Percentiles rank a stretch among this genome's conserved stretches.
Conservation (phyloP, 1,284 basidiomycete species). For the Xerocomus amazonicus region DNA sequence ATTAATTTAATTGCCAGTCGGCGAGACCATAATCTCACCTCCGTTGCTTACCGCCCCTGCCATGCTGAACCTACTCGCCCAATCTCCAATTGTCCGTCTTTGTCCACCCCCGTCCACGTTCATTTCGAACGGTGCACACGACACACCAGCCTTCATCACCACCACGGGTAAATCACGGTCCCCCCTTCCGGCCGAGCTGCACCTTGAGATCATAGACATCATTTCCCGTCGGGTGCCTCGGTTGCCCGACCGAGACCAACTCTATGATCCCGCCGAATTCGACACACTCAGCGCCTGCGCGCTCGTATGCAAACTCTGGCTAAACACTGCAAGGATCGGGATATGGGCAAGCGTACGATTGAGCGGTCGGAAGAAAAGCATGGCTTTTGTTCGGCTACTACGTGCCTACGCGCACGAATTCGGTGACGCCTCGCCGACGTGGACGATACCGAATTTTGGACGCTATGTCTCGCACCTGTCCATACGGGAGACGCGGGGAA, state of each 20-base stretch:
- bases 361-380: constrained; percentile 17
- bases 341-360: constrained; percentile 30
- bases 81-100: constrained; percentile 1
- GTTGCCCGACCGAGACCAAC: constrained; percentile 7
- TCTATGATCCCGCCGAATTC: constrained; percentile 22
- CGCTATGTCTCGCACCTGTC: constrained; percentile 23
- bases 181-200: constrained; percentile 30
- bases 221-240: constrained; percentile 16
- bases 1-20: background rate
- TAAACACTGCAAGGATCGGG: constrained; percentile 27
- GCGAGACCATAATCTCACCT: constrained; percentile 15
- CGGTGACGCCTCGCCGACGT: background rate
- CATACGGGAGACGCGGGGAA: constrained; percentile 32
- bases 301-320: constrained; percentile 35
- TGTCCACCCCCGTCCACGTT: constrained; percentile 5
- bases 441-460: constrained; percentile 24
- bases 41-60: background rate
- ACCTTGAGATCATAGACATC: constrained; percentile 31
- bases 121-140: background rate
- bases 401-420: constrained; percentile 12
- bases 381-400: constrained; percentile 18
- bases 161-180: constrained; percentile 4
- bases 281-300: constrained; percentile 30
- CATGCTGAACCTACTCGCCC: constrained; percentile 18
- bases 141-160: constrained; percentile 1